Evolutionary conservation across 345 rosid genomes (phyloP), one percentile per base, ranked within the genome.

Genomic region (Eucalyptus polybractea): DNA sequence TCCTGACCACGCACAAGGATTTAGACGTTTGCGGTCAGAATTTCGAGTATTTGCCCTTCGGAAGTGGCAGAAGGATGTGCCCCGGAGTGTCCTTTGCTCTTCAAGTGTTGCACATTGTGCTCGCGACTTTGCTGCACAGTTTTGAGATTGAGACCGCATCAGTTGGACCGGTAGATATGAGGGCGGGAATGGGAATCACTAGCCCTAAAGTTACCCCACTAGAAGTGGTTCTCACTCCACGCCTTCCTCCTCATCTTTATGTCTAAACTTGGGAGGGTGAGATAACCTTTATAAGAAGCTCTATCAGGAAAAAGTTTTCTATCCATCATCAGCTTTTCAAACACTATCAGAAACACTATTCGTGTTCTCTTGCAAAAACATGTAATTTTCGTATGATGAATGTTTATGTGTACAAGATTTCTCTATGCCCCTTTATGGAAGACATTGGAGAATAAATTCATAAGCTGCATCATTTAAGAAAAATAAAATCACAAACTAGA

Each of bases 41-140:
- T 50, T 94, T 92, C 87, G 94, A 93, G 91, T 86, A 93, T 80
- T 87, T 95, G 33, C 96, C 94, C 3, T 93, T 94, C 88, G 95
- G 96, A 13, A 88, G 93, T 3, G 95, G 96, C 17, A 89, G 95
- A 86, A 93, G 94, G 88, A 89, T 91, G 29, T 93, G 94, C 50
- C 96, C 95, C 2, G 96, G 92, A 19, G 83, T 91, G n/a, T 89
- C 95, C 1, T 81, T 95, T 86, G 95, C 95, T 0, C 80, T 94
- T 51, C 95, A 90, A 89, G 89, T 93, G 31, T 89, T 91, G 37
- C 92, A 91, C 86, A 76, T 94, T 49, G 89, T 92, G 33, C 89
- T 95, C 62, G 95, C 93, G 58, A 90, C 93, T 14, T 87, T 95
- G 76, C 92, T 94, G 87, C 95, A 94, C 37, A 92, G 92, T 25